Percentiles rank a stretch among this genome's conserved stretches.
phyloP scores from a whole-genome alignment of 805 yeast genomes.

The Cyberlindnera lachancei region DNA sequence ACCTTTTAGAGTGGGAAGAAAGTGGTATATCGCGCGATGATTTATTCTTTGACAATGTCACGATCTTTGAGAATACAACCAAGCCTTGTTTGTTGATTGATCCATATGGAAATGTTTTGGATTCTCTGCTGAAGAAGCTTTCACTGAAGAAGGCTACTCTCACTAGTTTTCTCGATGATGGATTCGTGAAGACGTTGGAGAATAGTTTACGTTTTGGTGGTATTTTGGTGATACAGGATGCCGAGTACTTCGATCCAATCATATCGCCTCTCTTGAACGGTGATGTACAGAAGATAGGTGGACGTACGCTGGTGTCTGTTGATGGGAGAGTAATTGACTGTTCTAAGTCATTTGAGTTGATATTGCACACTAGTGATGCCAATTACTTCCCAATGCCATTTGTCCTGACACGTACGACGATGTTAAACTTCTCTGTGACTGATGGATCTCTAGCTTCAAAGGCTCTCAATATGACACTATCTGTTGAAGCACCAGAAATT shows the following conservation, averaged over 20 bases:
- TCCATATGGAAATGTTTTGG: constrained; percentile 46
- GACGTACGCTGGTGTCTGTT: constrained; percentile 52
- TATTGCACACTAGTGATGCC: constrained; percentile 55
- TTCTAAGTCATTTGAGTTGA: constrained; percentile 54
- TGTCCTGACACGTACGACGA: constrained; percentile 52
- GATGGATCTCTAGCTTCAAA: constrained; percentile 56
- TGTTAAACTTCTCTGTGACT: constrained; percentile 70
- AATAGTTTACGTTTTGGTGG: constrained; percentile 84
- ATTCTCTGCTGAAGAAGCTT: constrained; percentile 29
- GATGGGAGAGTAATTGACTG: constrained; percentile 62
- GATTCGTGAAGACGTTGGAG: constrained; percentile 62
- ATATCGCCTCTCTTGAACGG: constrained; percentile 52
- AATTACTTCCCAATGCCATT: constrained; percentile 39
- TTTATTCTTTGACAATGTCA: constrained; percentile 54
- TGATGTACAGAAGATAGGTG: constrained; percentile 62
- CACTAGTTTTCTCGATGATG: constrained; percentile 66
- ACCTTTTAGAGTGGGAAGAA: constrained; percentile 43
- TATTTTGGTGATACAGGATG: constrained; percentile 62
- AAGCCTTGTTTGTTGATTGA: constrained; percentile 61
- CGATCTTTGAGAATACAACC: constrained; percentile 35
- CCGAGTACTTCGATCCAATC: constrained; percentile 74
- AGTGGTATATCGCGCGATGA: constrained; percentile 52
- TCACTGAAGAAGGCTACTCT: constrained; percentile 35
- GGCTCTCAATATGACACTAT: constrained; percentile 49
- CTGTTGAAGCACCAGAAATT: constrained; percentile 55